Base-by-base conservation (phyloP, 352 stramenopile genomes). In the Pythium plurisporium region DNA sequence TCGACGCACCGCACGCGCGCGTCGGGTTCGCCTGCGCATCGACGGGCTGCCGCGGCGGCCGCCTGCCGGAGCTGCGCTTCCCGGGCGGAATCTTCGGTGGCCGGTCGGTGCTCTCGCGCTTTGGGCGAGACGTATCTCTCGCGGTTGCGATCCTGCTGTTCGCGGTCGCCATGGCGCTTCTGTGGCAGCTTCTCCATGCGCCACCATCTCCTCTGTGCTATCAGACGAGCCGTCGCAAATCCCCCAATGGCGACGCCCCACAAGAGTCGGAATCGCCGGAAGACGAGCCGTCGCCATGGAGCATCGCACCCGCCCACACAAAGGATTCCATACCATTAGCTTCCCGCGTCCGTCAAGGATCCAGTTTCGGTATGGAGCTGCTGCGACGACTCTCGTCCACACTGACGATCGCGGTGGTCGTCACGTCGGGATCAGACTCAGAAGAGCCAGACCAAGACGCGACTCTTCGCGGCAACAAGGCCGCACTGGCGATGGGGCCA, bases 11-110 rank as follows among this genome's bases (percentile, higher is more conserved):
- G 11, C 34, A 48, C 9, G 57, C 64, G 14, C 67, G 54, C 3
- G 64, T 89, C 11, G 58, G 72, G 1, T 83, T 89, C 37, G 79
- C 76, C 11, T 89, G 79, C 97, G 89, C 20, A 2, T 33, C n/a
- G 7, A 44, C 22, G 2, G 22, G 23, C 15, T 60, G 51, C 38
- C 9, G 4, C 12, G 59, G 59, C 19, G 50, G 59, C 3, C 59
- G 36, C 7, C 33, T 52, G 17, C 44, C 38, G 5, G 59, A 66
- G 45, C 44, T 66, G 38, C 59, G 43, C 45, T 66, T 66, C 38
- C n/a, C 19, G 1, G 29, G 40, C 40, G 38, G 48, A 15, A 12
- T 46, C n/a, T 23, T 55, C 2, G 55, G 55, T 20, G 25, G 43
- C 17, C 19, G 41, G 17, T 17, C 42, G 27, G 11, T 37, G 17